A percentile compares a stretch with the other conserved stretches of the same genome.
These are phyloP conservation scores for Corrigiola litoralis DNA, from an alignment of 179 eudicot species.

Conservation along the genomic window DNA sequence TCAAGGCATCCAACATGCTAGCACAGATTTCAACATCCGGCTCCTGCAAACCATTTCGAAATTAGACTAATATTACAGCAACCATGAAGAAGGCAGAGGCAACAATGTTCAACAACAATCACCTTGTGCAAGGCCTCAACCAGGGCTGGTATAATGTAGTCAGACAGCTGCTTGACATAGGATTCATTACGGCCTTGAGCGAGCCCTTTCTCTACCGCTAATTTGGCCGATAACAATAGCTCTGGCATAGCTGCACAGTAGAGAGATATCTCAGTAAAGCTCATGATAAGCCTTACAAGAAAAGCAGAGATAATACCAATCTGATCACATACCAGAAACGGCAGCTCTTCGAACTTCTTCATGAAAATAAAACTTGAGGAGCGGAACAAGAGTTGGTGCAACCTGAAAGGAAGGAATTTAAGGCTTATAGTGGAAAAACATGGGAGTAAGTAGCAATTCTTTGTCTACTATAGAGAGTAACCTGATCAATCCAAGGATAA, in stretches of 20 bases:
- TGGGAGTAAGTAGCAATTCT: too few species aligned
- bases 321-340: conserved; percentile 63
- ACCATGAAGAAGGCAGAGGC: conserved; percentile 6
- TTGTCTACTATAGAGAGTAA: conserved; percentile 18
- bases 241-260: conserved; percentile 86
- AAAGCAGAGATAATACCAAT: background rate
- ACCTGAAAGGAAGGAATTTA: too few species aligned
- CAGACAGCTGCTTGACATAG: conserved; percentile 87
- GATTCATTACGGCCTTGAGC: conserved; percentile 87
- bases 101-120: background rate
- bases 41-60: conserved; percentile 50
- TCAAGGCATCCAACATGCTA: conserved; percentile 84
- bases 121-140: conserved; percentile 99
- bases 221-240: conserved; percentile 81
- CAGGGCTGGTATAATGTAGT: conserved; percentile 79
- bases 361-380: conserved; percentile 88
- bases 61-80: background rate
- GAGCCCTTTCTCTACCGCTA: conserved; percentile 89
- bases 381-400: conserved; percentile 90
- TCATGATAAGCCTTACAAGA: background rate
- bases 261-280: background rate
- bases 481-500: conserved; percentile 98
- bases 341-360: conserved; percentile 97
- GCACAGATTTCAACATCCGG: conserved; percentile 97
- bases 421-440: too few species aligned